phyloP scores from a whole-genome alignment of 2,329 filamentous ascomycete species.

The Ophidiomyces ophidiicola region DNA sequence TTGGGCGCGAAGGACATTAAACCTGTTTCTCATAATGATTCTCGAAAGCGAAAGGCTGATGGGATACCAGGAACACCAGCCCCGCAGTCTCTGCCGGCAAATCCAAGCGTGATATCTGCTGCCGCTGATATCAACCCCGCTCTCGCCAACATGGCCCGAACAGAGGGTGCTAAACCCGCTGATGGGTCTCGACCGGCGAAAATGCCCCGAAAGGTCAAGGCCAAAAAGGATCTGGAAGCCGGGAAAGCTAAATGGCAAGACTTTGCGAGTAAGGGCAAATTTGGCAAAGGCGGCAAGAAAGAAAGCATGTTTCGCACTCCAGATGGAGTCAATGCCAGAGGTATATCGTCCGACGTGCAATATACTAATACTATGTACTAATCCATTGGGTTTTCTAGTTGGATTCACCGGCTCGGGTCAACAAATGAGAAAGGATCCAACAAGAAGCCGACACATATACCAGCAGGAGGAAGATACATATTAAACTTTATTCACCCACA shows the following conservation, averaged over 20 bases:
- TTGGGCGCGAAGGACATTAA: slow-evolving; percentile 71
- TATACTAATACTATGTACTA: too few species aligned
- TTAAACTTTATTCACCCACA: slow-evolving; percentile 21
- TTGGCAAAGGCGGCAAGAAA: slow-evolving; percentile 62
- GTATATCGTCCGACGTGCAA: slow-evolving; percentile 38
- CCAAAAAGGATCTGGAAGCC: slow-evolving; percentile 80
- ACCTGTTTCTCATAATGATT: slow-evolving; percentile 53
- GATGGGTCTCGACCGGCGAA: slow-evolving; percentile 52
- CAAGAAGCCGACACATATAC: slow-evolving; percentile 72
- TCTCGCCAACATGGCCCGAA: slow-evolving; percentile 50
- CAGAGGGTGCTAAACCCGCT: slow-evolving; percentile 48
- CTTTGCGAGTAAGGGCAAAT: slow-evolving; percentile 63
- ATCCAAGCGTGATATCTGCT: slow-evolving; percentile 50
- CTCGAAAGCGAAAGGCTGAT: slow-evolving; percentile 77
- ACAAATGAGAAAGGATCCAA: slow-evolving; percentile 84
- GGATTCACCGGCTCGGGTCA: slow-evolving; percentile 94
- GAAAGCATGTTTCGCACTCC: slow-evolving; percentile 96
- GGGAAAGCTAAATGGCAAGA: slow-evolving; percentile 92
- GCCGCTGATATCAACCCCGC: slow-evolving; percentile 55
- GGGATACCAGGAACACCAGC: slow-evolving; percentile 44
- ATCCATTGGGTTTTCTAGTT: slow-evolving; percentile 44
- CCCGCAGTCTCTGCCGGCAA: slow-evolving; percentile 30
- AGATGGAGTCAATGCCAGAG: slow-evolving; percentile 72
- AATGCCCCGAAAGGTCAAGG: slow-evolving; percentile 66
- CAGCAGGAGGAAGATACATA: slow-evolving; percentile 59